Conservation (phyloP, 2,329 filamentous ascomycete species). For the Botryotinia calthae region DNA sequence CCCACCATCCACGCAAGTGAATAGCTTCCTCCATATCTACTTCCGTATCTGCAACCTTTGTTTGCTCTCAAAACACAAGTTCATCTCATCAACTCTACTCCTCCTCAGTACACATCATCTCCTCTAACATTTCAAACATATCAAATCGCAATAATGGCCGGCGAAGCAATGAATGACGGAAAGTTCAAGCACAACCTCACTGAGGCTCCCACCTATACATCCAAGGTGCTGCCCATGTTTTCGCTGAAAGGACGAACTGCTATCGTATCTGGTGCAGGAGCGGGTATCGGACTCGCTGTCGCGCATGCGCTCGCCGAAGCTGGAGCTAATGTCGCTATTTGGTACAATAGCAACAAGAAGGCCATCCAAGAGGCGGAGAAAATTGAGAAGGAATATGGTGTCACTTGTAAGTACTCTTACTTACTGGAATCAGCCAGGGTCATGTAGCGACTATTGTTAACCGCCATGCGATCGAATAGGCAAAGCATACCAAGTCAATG, state of each 20-base stretch:
- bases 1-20: not conserved
- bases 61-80: not conserved
- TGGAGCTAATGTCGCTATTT: constrained; percentile 49
- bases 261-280: constrained; percentile 47
- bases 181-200: constrained; percentile 58
- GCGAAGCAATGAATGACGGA: constrained; percentile 38
- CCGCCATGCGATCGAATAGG: constrained; percentile 40
- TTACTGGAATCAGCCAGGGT: too few species aligned
- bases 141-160: constrained; percentile 23
- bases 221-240: constrained; percentile 62
- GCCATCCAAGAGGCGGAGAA: constrained; percentile 59
- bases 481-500: constrained; percentile 61
- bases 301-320: constrained; percentile 45
- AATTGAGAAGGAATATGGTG: constrained; percentile 63
- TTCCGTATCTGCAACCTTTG: not conserved
- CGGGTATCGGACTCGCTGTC: constrained; percentile 48
- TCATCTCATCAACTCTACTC: not conserved
- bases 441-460: not conserved
- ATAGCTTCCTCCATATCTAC: not conserved
- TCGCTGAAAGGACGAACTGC: constrained; percentile 54
- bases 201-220: constrained; percentile 42
- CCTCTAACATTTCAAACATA: not conserved
- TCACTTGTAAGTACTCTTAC: constrained; percentile 55
- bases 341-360: constrained; percentile 64
- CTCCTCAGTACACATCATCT: not conserved